phyloP scores from a whole-genome alignment of 257 asterid species.

The Jaltomata sinuosa region DNA sequence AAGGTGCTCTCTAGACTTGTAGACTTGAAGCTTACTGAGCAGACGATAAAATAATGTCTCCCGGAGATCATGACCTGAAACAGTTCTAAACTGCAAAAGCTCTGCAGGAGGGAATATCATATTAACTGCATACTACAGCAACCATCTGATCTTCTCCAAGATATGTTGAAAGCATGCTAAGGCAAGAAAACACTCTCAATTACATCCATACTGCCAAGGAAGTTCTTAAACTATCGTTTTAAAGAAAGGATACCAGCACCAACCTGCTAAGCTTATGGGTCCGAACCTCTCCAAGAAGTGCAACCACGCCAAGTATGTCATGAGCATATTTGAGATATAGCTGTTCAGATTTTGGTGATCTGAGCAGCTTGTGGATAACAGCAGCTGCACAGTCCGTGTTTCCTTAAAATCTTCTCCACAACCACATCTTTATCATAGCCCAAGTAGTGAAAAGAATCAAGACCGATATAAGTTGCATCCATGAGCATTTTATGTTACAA shows the following conservation, averaged over 20 bases:
- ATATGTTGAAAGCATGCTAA: conserved; percentile 40
- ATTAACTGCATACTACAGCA: conserved; percentile 9
- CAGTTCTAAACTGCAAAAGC: conserved; percentile 19
- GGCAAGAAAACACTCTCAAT: background rate
- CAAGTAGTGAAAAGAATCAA: background rate
- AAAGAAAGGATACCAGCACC: too few species aligned
- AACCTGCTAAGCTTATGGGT: conserved; percentile 55
- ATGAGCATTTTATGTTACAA: background rate
- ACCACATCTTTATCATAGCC: conserved; percentile 5
- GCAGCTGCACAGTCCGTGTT: conserved; percentile 36
- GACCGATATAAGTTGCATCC: conserved; percentile 17
- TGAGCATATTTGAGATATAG: background rate
- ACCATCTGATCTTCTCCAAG: conserved; percentile 19
- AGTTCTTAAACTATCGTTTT: too few species aligned
- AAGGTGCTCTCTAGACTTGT: conserved; percentile 29
- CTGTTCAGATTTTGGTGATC: conserved; percentile 1
- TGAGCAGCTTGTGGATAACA: conserved; percentile 22
- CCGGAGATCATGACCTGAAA: conserved; percentile 33
- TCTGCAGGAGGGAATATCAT: conserved; percentile 23
- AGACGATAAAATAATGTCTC: conserved; percentile 52
- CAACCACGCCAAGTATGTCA: conserved; percentile 39
- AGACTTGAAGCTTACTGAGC: conserved; percentile 61
- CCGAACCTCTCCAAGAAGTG: conserved; percentile 39
- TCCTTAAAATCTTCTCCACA: conserved; percentile 13
- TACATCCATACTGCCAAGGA: background rate